These are phyloP conservation scores for Annulohypoxylon bovei DNA, from an alignment of 495 filamentous ascomycete species.

Conservation along the genomic window DNA sequence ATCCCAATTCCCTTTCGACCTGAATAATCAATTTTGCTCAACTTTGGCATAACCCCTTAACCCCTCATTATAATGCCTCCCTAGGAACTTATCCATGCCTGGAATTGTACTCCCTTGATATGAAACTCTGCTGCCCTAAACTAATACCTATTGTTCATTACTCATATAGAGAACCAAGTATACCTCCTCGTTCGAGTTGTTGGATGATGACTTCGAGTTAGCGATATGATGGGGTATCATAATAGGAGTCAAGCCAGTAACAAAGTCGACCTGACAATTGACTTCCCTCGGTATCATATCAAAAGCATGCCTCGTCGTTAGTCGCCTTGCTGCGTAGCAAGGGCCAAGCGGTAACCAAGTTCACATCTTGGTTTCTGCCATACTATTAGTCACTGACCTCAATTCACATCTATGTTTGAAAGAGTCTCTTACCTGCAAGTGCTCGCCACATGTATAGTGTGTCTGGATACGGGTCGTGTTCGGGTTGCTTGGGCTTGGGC, in stretches of 20 bases:
- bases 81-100: too few relatives aligned
- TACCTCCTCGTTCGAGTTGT: background rate
- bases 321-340: background rate
- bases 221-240: background rate
- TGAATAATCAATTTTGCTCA: background rate
- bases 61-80: too few relatives aligned
- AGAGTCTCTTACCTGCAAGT: conserved; percentile 24
- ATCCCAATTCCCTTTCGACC: background rate
- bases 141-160: background rate
- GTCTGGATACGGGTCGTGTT: conserved; percentile 20
- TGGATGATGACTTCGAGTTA: background rate
- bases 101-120: too few relatives aligned
- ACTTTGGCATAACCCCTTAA: background rate
- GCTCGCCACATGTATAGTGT: conserved; percentile 28
- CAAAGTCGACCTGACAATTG: background rate
- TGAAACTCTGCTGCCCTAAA: too few relatives aligned
- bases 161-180: background rate
- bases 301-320: background rate
- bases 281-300: background rate
- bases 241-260: background rate
- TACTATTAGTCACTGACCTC: background rate
- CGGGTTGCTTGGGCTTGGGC: conserved; percentile 8
- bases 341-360: background rate
- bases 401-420: too few relatives aligned
- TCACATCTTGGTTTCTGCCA: conserved; percentile 28